These are phyloP conservation scores for Omphalotus olearius DNA, from an alignment of 1,284 basidiomycete species.

Conservation along the genomic window DNA sequence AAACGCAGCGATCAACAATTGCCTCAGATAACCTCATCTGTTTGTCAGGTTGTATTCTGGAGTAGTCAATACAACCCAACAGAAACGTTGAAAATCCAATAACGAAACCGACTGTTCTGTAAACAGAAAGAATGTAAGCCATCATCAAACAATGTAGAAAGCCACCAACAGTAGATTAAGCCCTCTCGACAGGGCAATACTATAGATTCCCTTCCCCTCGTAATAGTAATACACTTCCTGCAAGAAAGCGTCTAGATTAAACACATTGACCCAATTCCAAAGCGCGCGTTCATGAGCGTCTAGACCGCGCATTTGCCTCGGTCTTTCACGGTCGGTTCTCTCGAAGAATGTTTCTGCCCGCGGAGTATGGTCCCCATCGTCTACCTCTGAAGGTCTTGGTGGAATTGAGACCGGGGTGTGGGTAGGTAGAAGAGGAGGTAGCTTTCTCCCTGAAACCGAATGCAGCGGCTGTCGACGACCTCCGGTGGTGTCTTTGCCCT, in stretches of 20 bases:
- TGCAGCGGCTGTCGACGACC: constrained; percentile 33
- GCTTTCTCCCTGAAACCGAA: constrained; percentile 36
- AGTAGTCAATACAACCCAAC: constrained; percentile 92
- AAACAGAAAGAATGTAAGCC: constrained; percentile 9
- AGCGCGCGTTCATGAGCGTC: constrained; percentile 87
- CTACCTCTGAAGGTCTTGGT: constrained; percentile 65
- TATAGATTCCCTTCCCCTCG: constrained; percentile 92
- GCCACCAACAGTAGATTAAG: constrained; percentile 79
- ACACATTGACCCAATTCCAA: constrained; percentile 99
- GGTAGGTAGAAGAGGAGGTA: constrained; percentile 37
- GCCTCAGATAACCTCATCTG: constrained; percentile 73
- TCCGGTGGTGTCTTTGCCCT: constrained; percentile 24
- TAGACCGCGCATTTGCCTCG: constrained; percentile 61
- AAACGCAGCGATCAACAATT: constrained; percentile 76
- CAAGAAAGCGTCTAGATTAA: constrained; percentile 92
- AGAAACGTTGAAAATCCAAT: constrained; percentile 96
- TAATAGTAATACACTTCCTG: constrained; percentile 97
- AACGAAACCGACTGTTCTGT: constrained; percentile 93
- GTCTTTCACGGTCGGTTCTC: constrained; percentile 7
- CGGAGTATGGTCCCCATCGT: constrained; percentile 22
- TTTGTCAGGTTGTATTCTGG: constrained; percentile 61
- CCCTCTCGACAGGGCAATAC: constrained; percentile 84
- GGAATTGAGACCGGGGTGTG: constrained; percentile 42
- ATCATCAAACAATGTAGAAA: constrained; percentile 12
- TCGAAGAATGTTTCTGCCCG: constrained; percentile 15